These are phyloP conservation scores for Hypocreales sp. DNA, from an alignment of 2,329 filamentous ascomycete genomes.

Conservation along the genomic window DNA sequence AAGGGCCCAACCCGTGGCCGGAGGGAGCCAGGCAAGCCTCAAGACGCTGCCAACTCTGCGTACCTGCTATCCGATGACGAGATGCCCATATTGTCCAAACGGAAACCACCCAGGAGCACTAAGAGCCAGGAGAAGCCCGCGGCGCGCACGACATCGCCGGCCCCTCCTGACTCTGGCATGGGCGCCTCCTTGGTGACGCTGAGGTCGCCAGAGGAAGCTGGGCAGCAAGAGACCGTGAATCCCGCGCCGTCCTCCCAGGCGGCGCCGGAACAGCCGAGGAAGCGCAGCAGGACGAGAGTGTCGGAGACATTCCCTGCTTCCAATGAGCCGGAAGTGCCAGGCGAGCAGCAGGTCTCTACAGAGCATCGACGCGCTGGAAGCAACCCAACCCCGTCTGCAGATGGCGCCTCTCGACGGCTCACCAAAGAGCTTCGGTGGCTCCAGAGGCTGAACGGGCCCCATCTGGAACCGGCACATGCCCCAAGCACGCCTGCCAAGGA, in stretches of 20 bases:
- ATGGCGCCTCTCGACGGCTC: slow-evolving; percentile 1
- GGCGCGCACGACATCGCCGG: neutral
- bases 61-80: slow-evolving; percentile 20
- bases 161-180: slow-evolving; percentile 1
- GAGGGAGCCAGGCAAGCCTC: neutral
- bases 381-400: neutral
- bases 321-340: too few species aligned
- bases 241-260: too few species aligned
- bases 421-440: slow-evolving; percentile 1
- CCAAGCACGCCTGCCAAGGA: too few species aligned
- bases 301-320: too few species aligned
- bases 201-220: neutral
- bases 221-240: neutral
- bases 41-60: slow-evolving; percentile 2
- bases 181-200: neutral
- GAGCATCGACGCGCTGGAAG: too few species aligned
- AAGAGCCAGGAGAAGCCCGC: neutral
- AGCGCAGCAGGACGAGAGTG: too few species aligned
- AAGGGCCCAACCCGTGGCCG: too few species aligned
- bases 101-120: neutral
- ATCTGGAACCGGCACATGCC: too few species aligned
- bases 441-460: neutral
- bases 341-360: too few species aligned
- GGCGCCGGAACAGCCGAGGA: too few species aligned
- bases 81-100: slow-evolving; percentile 11